Conservation (phyloP, 805 yeast species). For the Pichia californica region DNA sequence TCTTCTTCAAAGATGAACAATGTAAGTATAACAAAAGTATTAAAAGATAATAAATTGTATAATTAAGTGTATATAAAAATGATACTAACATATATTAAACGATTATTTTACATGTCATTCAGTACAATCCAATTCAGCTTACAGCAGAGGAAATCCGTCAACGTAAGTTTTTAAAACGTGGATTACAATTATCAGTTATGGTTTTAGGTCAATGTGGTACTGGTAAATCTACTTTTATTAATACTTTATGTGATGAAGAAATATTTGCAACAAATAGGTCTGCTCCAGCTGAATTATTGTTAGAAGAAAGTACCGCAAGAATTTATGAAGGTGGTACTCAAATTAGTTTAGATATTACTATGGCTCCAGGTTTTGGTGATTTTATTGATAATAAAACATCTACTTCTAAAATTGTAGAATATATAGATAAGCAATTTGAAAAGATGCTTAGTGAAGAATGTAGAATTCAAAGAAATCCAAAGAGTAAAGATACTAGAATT, state of each 20-base stretch:
- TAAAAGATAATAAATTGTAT: too few relatives aligned
- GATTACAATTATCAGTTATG: slow-evolving; percentile 43
- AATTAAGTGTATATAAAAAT: too few relatives aligned
- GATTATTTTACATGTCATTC: too few relatives aligned
- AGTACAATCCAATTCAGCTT: slow-evolving; percentile 15
- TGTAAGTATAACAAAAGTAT: too few relatives aligned
- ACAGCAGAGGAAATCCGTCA: slow-evolving; percentile 31
- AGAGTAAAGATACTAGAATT: slow-evolving; percentile 57
- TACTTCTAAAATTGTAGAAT: slow-evolving; percentile 56
- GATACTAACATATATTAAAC: too few relatives aligned
- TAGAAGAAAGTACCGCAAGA: slow-evolving; percentile 29
- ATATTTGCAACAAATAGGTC: slow-evolving; percentile 36
- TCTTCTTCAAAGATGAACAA: slow-evolving; percentile 1
- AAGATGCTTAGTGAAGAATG: slow-evolving; percentile 66
- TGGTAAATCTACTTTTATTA: slow-evolving; percentile 73
- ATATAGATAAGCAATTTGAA: slow-evolving; percentile 71
- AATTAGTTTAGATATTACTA: slow-evolving; percentile 56
- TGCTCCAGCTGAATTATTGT: slow-evolving; percentile 26
- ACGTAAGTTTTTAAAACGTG: slow-evolving; percentile 44
- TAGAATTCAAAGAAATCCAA: slow-evolving; percentile 42
- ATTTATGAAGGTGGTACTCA: slow-evolving; percentile 41
- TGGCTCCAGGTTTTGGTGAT: slow-evolving; percentile 69
- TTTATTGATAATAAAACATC: slow-evolving; percentile 54
- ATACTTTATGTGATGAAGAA: slow-evolving; percentile 62
- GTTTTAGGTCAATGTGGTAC: slow-evolving; percentile 55